Evolutionary conservation across 2,329 filamentous ascomycete species (phyloP), one percentile per base, ranked within the genome.

Genomic region (Epichloe brachyelytri): DNA sequence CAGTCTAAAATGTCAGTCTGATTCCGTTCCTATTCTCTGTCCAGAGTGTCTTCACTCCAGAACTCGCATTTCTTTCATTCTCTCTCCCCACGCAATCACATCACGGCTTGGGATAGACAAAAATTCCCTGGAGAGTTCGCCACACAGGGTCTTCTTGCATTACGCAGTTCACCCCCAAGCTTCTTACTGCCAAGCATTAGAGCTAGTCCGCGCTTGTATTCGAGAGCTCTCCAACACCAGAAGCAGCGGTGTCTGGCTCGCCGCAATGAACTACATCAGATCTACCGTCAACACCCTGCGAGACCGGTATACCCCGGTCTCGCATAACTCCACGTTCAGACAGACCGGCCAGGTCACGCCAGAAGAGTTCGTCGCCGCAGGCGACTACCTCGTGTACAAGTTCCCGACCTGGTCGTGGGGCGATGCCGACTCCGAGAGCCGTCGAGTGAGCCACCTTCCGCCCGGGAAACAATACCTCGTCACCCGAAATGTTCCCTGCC

Each of bases 401-500:
- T 98, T 98, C 71, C 93, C 91, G 8, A 95, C 91, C 53, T 98
- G 93, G 93, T 86, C 88, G 47, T 98, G 93, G 93, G 83, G 86
- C 57, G 88, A 93, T 61, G 90, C 91, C 58, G 86, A 91, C 51
- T 81, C 83, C n/a, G 79, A 83, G 1, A 77, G 80, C 55, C 87
- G 88, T 66, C 85, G 89, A 56, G 86, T 87, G 51, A 73, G 75
- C 57, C 87, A 95, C 64, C 80, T 98, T 4, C 93, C 93, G 1
- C 71, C 82, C 0, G 88, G 86, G 48, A 98, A 97, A 72, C 93
- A 98, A 76, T 98, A 89, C 63, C 79, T 98, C 38, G 86, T 97
- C 41, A 96, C 93, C 11, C 85, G 91, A 53, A 91, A 93, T 53
- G 90, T 98, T 39, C 93, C 93, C 17, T 98, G 93, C 69, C 85